Percentiles rank a stretch among this genome's conserved stretches.
Conservation (phyloP, 2,329 filamentous ascomycete species). For the Aureobasidium sp. region DNA sequence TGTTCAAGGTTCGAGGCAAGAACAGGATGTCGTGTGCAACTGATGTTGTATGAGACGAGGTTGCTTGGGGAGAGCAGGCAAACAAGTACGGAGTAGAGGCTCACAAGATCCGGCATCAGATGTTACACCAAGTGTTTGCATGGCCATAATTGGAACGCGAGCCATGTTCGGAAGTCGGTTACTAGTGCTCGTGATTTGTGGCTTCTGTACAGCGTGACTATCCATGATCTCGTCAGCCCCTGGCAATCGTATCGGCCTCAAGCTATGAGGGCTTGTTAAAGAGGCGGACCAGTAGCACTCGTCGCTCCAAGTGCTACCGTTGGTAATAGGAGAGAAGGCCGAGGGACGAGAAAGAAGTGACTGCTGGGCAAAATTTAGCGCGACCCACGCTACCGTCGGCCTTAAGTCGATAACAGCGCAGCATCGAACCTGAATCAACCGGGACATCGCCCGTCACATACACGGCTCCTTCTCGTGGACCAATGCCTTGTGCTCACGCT, state of each 20-base stretch:
- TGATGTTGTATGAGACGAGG: neutral
- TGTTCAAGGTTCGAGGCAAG: neutral
- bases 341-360: slow-evolving; percentile 6
- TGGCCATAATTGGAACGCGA: neutral
- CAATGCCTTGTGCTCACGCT: slow-evolving; percentile 12
- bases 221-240: slow-evolving; percentile 2
- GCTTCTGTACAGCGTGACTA: slow-evolving; percentile 9
- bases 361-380: slow-evolving; percentile 2
- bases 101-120: slow-evolving; percentile 1
- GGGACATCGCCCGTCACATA: slow-evolving; percentile 2
- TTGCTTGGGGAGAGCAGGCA: neutral
- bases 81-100: slow-evolving; percentile 10
- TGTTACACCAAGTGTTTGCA: slow-evolving; percentile 8
- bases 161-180: neutral
- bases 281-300: neutral
- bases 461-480: slow-evolving; percentile 1
- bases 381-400: slow-evolving; percentile 2
- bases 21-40: slow-evolving; percentile 1
- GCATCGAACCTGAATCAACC: slow-evolving; percentile 1
- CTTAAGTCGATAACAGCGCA: slow-evolving; percentile 5
- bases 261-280: neutral
- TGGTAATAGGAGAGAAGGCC: slow-evolving; percentile 11
- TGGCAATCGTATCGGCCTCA: neutral
- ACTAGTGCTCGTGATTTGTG: slow-evolving; percentile 6
- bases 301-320: neutral